Evolutionary conservation across 768 basidiomycete species (phyloP), one percentile per base, ranked within the genome.

Genomic region (Boletus tylopilopsis): DNA sequence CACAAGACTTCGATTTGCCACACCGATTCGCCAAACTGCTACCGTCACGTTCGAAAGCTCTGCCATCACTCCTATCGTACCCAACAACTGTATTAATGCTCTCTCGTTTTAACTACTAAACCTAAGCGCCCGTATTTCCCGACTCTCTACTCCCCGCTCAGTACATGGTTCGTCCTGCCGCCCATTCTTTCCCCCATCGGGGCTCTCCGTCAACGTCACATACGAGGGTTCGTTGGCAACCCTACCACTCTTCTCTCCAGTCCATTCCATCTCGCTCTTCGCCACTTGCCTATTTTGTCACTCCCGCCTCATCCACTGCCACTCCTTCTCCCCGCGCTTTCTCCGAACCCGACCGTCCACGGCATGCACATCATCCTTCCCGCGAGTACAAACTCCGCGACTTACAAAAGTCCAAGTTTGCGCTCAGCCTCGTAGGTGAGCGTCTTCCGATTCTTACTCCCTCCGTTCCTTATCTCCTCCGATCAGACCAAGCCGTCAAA

Each of bases 161-260:
- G 38, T 50, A 18, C 51, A 70, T 68, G 68, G 68, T 67, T 42
- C 67, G 66, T 42, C 59, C 74, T 24, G 56, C 71, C 33, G 63
- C 72, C n/a, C 75, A 77, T 47, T 67, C 81, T 10, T 70, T 87
- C 48, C 78, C 87, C 73, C 85, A 87, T 64, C 73, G 87, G 74
- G 85, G 84, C 33, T 80, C 83, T 37, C 79, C 82, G 53, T 71
- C 66, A 19, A 77, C 81, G 1, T 73, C 85, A 50, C 81, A 87
- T 58, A 71, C 83, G 42, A 73, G 85, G 66, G 73, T 82, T 59
- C 84, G 89, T 59, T 90, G 88, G 87, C 89, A 90, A 71, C 88
- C 88, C 57, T 91, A 90, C 68, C 70, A 73, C 56, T 64, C 80
- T 45, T 66, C 75, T 46, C 63, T 69, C 46, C 69, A 69, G 38